Conservation (phyloP, 495 filamentous ascomycete species). For the Tuber umbilicatum region DNA sequence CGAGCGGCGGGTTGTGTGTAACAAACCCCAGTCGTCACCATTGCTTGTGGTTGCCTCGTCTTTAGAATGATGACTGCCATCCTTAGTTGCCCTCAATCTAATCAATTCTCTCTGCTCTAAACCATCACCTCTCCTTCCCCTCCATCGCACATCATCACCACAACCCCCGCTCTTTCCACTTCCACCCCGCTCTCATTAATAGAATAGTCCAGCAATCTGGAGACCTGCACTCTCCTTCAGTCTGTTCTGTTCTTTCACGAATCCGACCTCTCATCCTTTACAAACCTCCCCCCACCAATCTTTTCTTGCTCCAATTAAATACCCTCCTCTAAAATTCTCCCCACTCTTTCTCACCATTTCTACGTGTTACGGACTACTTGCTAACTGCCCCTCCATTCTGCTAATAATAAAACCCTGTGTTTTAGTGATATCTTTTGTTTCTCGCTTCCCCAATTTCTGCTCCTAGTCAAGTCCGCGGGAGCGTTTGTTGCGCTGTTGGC, state of each 20-base stretch:
- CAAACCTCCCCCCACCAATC: slow-evolving; percentile 14
- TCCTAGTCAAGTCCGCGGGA: slow-evolving; percentile 21
- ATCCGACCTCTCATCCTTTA: slow-evolving; percentile 14
- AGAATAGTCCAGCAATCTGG: slow-evolving; percentile 37
- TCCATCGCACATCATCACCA: slow-evolving; percentile 35
- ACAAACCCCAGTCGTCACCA: background rate
- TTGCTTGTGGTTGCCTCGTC: slow-evolving; percentile 1
- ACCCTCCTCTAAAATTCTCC: slow-evolving; percentile 18
- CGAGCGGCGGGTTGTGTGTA: background rate
- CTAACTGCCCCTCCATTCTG: slow-evolving; percentile 24
- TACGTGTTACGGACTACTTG: slow-evolving; percentile 27
- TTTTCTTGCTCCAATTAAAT: slow-evolving; percentile 17
- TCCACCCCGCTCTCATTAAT: slow-evolving; percentile 31
- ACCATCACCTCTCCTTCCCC: slow-evolving; percentile 28
- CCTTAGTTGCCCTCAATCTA: background rate
- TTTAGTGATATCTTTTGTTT: slow-evolving; percentile 29
- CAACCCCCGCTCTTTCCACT: slow-evolving; percentile 26
- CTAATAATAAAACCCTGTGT: slow-evolving; percentile 26
- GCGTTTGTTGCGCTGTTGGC: slow-evolving; percentile 27
- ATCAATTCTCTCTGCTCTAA: slow-evolving; percentile 15
- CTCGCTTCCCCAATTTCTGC: slow-evolving; percentile 23
- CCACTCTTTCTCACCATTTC: background rate
- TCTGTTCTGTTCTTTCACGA: slow-evolving; percentile 33
- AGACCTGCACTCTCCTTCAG: slow-evolving; percentile 37
- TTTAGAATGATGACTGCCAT: slow-evolving; percentile 2